Evolutionary conservation across 371 early-diverging fungal genomes (phyloP).

Genomic region (Syncephalastrum monosporum): DNA sequence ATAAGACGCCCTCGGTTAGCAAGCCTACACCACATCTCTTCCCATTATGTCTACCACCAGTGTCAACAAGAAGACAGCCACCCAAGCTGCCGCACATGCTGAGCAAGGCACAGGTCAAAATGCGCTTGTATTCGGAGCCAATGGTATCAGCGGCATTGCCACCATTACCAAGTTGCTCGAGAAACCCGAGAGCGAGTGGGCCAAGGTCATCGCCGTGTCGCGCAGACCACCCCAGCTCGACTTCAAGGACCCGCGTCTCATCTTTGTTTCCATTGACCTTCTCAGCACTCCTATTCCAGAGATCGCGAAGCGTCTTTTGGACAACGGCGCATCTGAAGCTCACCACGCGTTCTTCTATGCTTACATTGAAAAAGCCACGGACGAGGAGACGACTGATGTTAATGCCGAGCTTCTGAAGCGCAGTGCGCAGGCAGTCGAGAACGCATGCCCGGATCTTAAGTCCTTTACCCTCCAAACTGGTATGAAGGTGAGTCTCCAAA

Average conservation of each 20-base stretch:
- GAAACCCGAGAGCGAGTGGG: constrained; percentile 4
- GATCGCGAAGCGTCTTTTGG: constrained; percentile 10
- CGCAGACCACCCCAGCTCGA: constrained; percentile 17
- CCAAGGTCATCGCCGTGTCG: constrained; percentile 13
- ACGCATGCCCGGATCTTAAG: constrained; percentile 8
- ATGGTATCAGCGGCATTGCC: too few relatives aligned
- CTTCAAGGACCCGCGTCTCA: constrained; percentile 4
- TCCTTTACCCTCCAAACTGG: constrained; percentile 15
- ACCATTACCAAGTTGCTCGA: too few relatives aligned
- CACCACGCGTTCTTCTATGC: constrained; percentile 11
- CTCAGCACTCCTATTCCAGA: constrained; percentile 2
- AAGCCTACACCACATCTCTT: too few relatives aligned
- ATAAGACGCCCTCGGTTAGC: too few relatives aligned
- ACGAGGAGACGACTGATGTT: constrained; percentile 2
- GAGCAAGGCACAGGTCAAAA: too few relatives aligned
- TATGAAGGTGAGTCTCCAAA: constrained; percentile 5
- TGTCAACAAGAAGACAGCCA: too few relatives aligned
- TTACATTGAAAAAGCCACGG: constrained; percentile 10
- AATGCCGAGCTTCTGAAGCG: constrained; percentile 11
- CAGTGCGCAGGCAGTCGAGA: not conserved
- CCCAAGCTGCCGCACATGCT: too few relatives aligned
- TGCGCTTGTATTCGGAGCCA: too few relatives aligned
- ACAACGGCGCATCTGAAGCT: constrained; percentile 3
- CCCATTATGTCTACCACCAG: too few relatives aligned
- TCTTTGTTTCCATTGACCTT: constrained; percentile 13